Evolutionary conservation across 345 rosid species (phyloP), one percentile per base, ranked within the genome.

Genomic region (Lepidium sativum): DNA sequence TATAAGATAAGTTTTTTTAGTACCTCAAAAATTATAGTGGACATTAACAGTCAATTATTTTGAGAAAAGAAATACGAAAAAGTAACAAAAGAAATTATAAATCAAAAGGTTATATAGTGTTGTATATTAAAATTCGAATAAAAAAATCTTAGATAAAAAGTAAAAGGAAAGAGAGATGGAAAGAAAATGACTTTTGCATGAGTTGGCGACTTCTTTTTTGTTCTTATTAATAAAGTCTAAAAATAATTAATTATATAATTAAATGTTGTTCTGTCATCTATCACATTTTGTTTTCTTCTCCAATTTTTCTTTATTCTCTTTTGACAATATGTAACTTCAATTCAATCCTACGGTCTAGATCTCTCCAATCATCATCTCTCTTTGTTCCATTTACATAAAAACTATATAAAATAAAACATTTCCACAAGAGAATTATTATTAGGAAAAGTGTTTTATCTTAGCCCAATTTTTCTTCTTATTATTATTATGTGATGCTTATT

Each of bases 401-500:
- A 35, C 6, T 25, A 53, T 2, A 52, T 39, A 6, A 40, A 50
- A 18, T 6, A 6, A 51, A 15, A 14, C 11, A 10, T 62, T 49
- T 72, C 60, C 34, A 53, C 45, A 20, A 74, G 34, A 68, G 52
- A 74, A 68, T 65, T 73, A 54, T 79, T 70, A 41, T 79, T 27
- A 27, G 31, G 7, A 27, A 27, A 27, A 27, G 31, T 27, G 31
- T 27, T 21, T 21, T 27, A 27, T 27, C 31, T 5, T 27, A 27
- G 29, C 29, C 31, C 31, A 27, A 27, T 27, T 27, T 27, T 4
- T 5, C 29, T 27, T 27, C 6, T 27, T 27, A 5, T 27, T 27
- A 27, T 27, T 77, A 72, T 79, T 78, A 74, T 78, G 77, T 63
- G 83, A 75, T 76, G 80, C 77, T 68, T 63, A 67, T 65, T 31